Base-by-base conservation (phyloP, 1,284 basidiomycete species). In the Boletellus deceptivus region DNA sequence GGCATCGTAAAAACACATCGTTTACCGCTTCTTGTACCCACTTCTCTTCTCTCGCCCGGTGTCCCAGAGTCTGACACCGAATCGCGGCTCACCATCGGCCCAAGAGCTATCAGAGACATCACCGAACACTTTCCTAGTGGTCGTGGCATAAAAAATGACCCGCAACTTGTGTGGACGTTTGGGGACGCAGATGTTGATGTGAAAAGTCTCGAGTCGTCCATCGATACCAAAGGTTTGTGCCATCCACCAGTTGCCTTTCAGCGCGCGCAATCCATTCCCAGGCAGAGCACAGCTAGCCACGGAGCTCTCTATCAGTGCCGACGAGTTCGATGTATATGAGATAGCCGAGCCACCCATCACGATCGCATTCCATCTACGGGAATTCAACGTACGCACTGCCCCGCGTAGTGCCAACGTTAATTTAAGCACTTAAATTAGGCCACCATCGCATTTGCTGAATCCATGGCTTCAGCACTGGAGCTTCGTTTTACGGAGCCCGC, bases 1-100 rank as follows among this genome's bases (percentile, higher is more conserved):
- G 89, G 87, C 46, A 82, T 91, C 49, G 69, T 88, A 20, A 91
- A 91, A 69, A 91, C 89, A 0, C 89, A 91, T 66, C 78, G 82
- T 16, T 70, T 91, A 13, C 72, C 83, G 17, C 70, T 91, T 20
- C 73, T 80, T 46, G 74, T 77, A 3, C 77, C 80, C 33, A 75
- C 75, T 2, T 75, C 79, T 14, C 73, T 85, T 31, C 72, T 85
- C 58, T 78, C 82, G 1, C 89, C 89, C 5, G 77, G 75, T 16
- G 67, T 79, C 10, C 80, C 81, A 7, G 78, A 83, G 43, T 64
- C 73, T 8, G 58, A 69, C 0, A 73, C 76, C 39, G 80, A 86
- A 65, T 87, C 85, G n/a, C 76, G 75, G 17, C 65, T 91, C 13
- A 80, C 75, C 6, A 82, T 91, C 50, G 85, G 85, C 2, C 84